Evolutionary conservation across 352 stramenopile species (phyloP).

Genomic region (Globisporangium cystogenes): DNA sequence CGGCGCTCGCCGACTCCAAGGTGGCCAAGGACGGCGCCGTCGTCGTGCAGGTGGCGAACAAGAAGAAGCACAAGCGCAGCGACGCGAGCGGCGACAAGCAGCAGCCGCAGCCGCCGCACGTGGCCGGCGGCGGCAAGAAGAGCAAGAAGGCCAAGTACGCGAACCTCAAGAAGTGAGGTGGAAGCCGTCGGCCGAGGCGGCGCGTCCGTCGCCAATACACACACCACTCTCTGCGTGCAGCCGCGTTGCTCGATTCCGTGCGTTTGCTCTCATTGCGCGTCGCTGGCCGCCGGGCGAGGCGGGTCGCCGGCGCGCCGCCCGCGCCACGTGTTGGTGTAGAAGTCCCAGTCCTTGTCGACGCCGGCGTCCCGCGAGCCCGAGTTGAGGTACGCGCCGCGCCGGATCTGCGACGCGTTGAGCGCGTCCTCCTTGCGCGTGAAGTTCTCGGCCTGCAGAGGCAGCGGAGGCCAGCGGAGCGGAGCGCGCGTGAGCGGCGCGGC

Average conservation of each 20-base stretch:
- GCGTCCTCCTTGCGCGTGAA: conserved; percentile 49
- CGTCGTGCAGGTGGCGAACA: conserved; percentile 85
- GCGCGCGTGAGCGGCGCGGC: neutral
- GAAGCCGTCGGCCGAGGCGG: neutral
- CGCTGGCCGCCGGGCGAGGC: conserved; percentile 10
- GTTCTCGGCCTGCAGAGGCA: conserved; percentile 40
- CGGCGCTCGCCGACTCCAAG: conserved; percentile 40
- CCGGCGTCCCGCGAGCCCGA: conserved; percentile 71
- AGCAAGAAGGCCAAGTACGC: conserved; percentile 75
- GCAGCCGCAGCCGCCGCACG: conserved; percentile 19
- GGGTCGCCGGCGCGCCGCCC: conserved; percentile 32
- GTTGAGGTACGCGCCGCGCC: conserved; percentile 78
- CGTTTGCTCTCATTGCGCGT: neutral
- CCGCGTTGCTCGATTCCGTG: no score
- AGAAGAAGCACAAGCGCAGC: conserved; percentile 55
- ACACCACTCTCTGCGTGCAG: neutral
- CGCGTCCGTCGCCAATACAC: neutral
- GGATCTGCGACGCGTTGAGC: conserved; percentile 68
- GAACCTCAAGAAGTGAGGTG: conserved; percentile 45
- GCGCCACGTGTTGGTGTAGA: conserved; percentile 58
- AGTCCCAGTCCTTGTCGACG: conserved; percentile 79
- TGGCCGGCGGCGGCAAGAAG: conserved; percentile 26
- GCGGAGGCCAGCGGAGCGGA: no score
- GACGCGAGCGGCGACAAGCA: conserved; percentile 23
- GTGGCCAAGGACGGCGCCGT: conserved; percentile 38